Evolutionary conservation across 106 monocot genomes (phyloP).

Genomic region (Acorus calamus): DNA sequence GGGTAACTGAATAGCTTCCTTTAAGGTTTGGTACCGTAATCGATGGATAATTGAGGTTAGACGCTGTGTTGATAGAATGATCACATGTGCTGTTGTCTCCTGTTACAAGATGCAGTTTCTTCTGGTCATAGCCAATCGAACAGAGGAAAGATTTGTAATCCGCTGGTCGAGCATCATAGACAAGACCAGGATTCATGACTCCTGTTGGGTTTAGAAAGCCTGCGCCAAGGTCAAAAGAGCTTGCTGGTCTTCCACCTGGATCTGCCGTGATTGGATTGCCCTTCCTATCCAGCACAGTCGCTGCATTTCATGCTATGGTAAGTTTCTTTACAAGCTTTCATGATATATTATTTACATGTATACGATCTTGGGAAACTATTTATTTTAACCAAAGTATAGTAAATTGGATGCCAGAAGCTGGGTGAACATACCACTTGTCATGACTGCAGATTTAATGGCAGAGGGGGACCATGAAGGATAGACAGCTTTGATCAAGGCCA

Average conservation of each 20-base stretch:
- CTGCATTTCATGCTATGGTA: conserved; percentile 25
- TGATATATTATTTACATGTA: too few species aligned
- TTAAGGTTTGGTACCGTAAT: conserved; percentile 54
- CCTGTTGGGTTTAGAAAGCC: conserved; percentile 55
- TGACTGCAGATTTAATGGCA: conserved; percentile 79
- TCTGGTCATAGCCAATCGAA: conserved; percentile 56
- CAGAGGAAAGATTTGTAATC: conserved; percentile 78
- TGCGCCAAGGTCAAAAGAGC: conserved; percentile 75
- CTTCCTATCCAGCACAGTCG: conserved; percentile 45
- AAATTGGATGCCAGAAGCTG: too few species aligned
- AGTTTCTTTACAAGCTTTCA: neutral
- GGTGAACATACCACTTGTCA: conserved; percentile 64
- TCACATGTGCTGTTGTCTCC: conserved; percentile 48
- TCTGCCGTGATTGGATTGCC: conserved; percentile 42
- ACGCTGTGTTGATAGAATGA: conserved; percentile 10
- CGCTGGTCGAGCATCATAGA: conserved; percentile 52
- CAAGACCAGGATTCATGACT: conserved; percentile 59
- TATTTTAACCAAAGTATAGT: too few species aligned
- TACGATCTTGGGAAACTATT: too few species aligned
- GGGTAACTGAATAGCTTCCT: conserved; percentile 21
- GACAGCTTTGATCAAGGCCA: conserved; percentile 61
- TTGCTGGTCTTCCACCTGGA: conserved; percentile 46
- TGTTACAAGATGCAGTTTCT: conserved; percentile 44
- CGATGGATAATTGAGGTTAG: conserved; percentile 77
- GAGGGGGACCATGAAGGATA: conserved; percentile 85